Evolutionary conservation across 108 stramenopile species (phyloP).

Genomic region (Skeletonema potamos): DNA sequence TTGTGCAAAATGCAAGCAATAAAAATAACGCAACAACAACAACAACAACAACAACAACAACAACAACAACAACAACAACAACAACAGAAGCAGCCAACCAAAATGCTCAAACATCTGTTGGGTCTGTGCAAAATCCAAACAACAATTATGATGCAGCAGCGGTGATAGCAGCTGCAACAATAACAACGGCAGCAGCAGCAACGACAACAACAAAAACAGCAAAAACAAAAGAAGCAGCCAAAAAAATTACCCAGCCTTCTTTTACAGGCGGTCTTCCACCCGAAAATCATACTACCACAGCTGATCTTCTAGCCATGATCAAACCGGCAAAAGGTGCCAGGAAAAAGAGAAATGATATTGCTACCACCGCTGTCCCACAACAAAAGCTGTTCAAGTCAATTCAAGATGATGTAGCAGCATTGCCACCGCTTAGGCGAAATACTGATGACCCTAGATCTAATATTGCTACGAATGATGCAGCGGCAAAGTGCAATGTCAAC

Average conservation of each 20-base stretch:
- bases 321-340: not conserved
- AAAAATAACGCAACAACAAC: no score
- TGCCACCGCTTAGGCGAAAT: not conserved
- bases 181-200: no score
- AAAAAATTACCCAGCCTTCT: no score
- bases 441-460: not conserved
- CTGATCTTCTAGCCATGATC: not conserved
- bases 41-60: no score
- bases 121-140: no score
- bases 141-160: not conserved
- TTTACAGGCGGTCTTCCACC: no score
- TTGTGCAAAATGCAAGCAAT: no score
- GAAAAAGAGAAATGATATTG: no score
- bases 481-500: not conserved
- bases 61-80: not conserved
- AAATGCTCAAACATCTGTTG: no score
- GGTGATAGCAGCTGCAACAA: no score
- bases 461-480: not conserved
- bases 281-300: not conserved
- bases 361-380: not conserved
- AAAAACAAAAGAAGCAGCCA: no score
- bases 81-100: not conserved
- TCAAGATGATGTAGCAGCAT: not conserved
- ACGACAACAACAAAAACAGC: no score
- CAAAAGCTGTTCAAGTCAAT: not conserved